Base-by-base conservation (phyloP, 805 yeast genomes). In the Pichia sporocuriosa region DNA sequence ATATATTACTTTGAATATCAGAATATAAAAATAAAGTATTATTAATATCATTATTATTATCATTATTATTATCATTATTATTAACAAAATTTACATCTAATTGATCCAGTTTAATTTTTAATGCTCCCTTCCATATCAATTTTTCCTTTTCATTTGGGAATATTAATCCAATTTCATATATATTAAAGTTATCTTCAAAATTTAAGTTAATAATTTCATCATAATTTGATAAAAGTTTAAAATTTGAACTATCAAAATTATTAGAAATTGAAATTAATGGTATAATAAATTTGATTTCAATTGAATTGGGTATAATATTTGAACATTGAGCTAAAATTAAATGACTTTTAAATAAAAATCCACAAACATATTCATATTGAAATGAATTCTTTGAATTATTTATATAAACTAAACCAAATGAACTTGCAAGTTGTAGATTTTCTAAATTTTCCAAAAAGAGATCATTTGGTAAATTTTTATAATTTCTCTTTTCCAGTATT, bases 281-380 rank as follows among this genome's bases (percentile, higher is more conserved):
- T 8, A 79, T 61, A 12, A 77, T 64, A 47, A 76, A 72, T 13
- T 58, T 61, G 6, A 74, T 63, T 4, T 59, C 67, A 26, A 56
- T 52, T 22, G 50, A 60, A 8, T 39, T 34, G 4, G 37, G 15
- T 32, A 43, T 49, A 42, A 12, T 41, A 38, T 44, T 57, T 59
- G 20, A 52, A 36, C 15, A 59, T 45, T 20, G 60, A 45, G 11
- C 67, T 58, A 27, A 73, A 44, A 78, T 47, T 22, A 77, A 51
- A 53, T 75, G 79, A 4, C 77, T 66, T 45, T 77, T 73, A 59
- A 73, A 77, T 17, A 75, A 50, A 32, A 75, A 43, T 32, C 54
- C 65, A 40, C 61, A 76, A 56, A 58, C 52, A 43, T 42, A 55
- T 17, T 49, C 40, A 32, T 44, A 39, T n/a, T 36, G 40, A n/a